phyloP scores from a whole-genome alignment of 2,329 filamentous ascomycete species.

The Hyphodiscus sp. region DNA sequence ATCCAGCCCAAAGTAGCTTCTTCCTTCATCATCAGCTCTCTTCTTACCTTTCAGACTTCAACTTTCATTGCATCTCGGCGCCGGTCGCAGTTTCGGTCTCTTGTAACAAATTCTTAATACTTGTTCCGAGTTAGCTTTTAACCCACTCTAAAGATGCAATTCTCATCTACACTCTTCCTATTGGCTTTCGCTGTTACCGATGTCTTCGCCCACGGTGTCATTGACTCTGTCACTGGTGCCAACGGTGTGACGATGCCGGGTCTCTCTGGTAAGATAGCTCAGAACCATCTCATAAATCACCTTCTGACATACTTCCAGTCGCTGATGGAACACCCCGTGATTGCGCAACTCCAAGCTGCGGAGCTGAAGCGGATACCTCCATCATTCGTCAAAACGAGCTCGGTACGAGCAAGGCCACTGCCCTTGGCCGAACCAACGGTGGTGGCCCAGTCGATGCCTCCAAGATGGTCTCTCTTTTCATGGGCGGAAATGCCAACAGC shows the following conservation, averaged over 20 bases:
- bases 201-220: slow-evolving; percentile 51
- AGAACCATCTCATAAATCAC: slow-evolving; percentile 6
- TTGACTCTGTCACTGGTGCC: slow-evolving; percentile 49
- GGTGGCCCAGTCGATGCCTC: slow-evolving; percentile 52
- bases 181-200: slow-evolving; percentile 38
- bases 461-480: slow-evolving; percentile 53
- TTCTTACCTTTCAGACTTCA: not conserved
- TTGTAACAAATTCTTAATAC: slow-evolving; percentile 10
- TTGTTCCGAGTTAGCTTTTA: not conserved
- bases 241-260: slow-evolving; percentile 59
- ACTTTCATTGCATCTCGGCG: slow-evolving; percentile 1
- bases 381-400: slow-evolving; percentile 60
- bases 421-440: slow-evolving; percentile 58
- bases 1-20: slow-evolving; percentile 15
- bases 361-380: slow-evolving; percentile 63
- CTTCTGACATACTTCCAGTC: slow-evolving; percentile 34
- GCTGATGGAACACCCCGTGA: slow-evolving; percentile 62
- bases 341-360: slow-evolving; percentile 54
- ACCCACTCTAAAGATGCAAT: slow-evolving; percentile 38
- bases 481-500: slow-evolving; percentile 40
- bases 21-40: slow-evolving; percentile 23
- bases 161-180: slow-evolving; percentile 39
- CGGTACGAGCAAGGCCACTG: slow-evolving; percentile 43
- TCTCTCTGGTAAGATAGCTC: slow-evolving; percentile 39
- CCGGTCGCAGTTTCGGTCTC: slow-evolving; percentile 1